phyloP scores from a whole-genome alignment of 1,284 basidiomycete genomes.

The Lentinus polychrous region DNA sequence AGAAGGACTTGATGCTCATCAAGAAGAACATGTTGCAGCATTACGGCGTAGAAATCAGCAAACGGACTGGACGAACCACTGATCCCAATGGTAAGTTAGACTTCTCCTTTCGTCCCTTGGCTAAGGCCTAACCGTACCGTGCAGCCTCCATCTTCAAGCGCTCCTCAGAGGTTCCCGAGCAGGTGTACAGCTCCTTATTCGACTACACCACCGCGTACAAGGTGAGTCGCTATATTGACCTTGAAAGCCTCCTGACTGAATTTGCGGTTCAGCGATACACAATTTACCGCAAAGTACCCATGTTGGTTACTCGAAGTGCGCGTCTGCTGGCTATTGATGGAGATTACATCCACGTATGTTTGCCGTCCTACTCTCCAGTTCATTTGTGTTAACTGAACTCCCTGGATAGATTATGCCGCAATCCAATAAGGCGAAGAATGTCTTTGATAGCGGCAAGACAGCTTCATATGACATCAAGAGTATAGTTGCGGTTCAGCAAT shows the following conservation, averaged over 20 bases:
- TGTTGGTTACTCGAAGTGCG: conserved; percentile 87
- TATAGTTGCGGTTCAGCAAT: conserved; percentile 80
- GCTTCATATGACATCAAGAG: conserved; percentile 90
- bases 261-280: conserved; percentile 65
- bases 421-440: conserved; percentile 72
- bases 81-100: conserved; percentile 79
- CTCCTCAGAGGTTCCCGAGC: conserved; percentile 69
- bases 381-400: conserved; percentile 1
- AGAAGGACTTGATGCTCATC: conserved; percentile 79
- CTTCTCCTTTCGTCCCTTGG: not conserved
- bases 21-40: conserved; percentile 71
- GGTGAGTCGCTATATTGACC: conserved; percentile 33
- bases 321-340: conserved; percentile 92
- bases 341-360: conserved; percentile 83
- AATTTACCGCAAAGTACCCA: conserved; percentile 92
- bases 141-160: conserved; percentile 89
- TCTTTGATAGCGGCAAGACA: conserved; percentile 86
- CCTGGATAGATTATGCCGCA: conserved; percentile 78
- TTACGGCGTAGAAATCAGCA: conserved; percentile 57
- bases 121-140: conserved; percentile 4
- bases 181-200: conserved; percentile 45
- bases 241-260: no score
- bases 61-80: conserved; percentile 58
- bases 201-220: conserved; percentile 79
- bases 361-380: not conserved